phyloP scores from a whole-genome alignment of 352 stramenopile genomes.

The Phytophthora palmivora region DNA sequence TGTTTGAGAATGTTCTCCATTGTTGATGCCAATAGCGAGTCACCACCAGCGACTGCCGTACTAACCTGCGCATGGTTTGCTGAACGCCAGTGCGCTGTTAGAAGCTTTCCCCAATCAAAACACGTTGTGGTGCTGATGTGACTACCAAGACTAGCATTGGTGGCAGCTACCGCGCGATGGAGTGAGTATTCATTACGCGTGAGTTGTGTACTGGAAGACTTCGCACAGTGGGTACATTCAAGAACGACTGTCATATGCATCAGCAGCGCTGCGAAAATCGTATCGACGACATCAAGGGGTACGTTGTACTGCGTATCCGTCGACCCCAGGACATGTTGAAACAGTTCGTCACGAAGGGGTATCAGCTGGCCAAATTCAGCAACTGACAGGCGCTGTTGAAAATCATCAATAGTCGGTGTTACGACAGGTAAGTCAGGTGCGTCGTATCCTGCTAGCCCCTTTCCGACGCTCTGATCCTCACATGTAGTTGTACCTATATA shows the following conservation, averaged over 20 bases:
- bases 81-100: not conserved
- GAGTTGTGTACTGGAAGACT: too few species aligned
- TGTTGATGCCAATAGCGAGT: constrained; percentile 16
- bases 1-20: constrained; percentile 10
- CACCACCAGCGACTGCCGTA: not conserved
- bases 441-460: constrained; percentile 27
- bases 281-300: not conserved
- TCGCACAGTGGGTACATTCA: not conserved
- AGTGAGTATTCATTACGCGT: too few species aligned
- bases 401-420: constrained; percentile 10
- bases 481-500: constrained; percentile 32
- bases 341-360: constrained; percentile 6
- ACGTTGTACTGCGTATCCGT: constrained; percentile 12
- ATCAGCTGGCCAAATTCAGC: constrained; percentile 16
- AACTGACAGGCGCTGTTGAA: constrained; percentile 1
- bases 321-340: not conserved
- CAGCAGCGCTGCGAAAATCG: constrained; percentile 16
- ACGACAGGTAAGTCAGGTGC: constrained; percentile 23
- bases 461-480: constrained; percentile 31
- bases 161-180: not conserved
- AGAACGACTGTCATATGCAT: constrained; percentile 14
- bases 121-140: constrained; percentile 10
- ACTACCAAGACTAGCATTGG: constrained; percentile 1
- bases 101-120: constrained; percentile 4
- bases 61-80: constrained; percentile 15